These are phyloP conservation scores for Spinellus fusiger DNA, from an alignment of 192 early-diverging fungal genomes.

Conservation along the genomic window DNA sequence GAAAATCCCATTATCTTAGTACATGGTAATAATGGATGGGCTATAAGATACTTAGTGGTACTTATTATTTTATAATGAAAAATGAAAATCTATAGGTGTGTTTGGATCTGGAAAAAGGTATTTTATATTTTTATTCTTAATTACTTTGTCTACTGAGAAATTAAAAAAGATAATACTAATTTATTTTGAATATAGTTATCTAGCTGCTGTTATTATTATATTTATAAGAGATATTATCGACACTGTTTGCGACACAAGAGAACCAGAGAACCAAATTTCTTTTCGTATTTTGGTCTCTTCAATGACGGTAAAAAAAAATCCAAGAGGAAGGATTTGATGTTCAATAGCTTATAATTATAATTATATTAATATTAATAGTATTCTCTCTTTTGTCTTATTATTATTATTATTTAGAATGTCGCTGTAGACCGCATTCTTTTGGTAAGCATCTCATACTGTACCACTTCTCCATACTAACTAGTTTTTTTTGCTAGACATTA, in stretches of 20 bases:
- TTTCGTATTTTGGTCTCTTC: slow-evolving; percentile 58
- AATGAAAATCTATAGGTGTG: slow-evolving; percentile 25
- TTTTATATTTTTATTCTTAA: neutral
- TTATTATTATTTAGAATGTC: slow-evolving; percentile 44
- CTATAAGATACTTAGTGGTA: neutral
- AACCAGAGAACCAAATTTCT: slow-evolving; percentile 23
- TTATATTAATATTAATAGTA: neutral
- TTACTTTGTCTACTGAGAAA: too few species aligned
- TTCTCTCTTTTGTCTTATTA: neutral
- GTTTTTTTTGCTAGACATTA: slow-evolving; percentile 30
- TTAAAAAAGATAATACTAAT: too few species aligned
- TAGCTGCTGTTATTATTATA: slow-evolving; percentile 56
- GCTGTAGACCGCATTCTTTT: slow-evolving; percentile 70
- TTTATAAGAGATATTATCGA: slow-evolving; percentile 50
- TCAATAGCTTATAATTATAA: neutral
- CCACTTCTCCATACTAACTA: too few species aligned
- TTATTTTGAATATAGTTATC: slow-evolving; percentile 33
- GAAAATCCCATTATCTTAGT: slow-evolving; percentile 35
- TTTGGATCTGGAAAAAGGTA: slow-evolving; percentile 76
- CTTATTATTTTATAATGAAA: neutral
- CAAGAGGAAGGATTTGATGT: too few species aligned
- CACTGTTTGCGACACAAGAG: slow-evolving; percentile 20
- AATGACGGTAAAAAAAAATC: slow-evolving; percentile 51
- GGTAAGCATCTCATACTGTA: too few species aligned
- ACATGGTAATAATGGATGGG: slow-evolving; percentile 31